phyloP scores from a whole-genome alignment of 1,284 basidiomycete species.

The Ustilago tritici region DNA sequence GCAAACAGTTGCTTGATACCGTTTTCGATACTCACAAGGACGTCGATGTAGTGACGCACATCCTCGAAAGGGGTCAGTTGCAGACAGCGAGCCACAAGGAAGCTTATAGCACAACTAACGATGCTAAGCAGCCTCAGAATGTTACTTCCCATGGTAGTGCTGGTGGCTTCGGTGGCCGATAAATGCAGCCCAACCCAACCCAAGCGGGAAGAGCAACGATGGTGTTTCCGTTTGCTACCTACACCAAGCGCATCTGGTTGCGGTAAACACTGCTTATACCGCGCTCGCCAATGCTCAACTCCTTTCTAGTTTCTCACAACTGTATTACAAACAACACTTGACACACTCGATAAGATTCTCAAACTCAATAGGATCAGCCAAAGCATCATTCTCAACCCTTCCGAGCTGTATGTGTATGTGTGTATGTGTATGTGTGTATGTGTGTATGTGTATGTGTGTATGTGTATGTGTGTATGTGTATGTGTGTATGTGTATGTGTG shows the following conservation, averaged over 20 bases:
- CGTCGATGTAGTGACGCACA: conserved; percentile 64
- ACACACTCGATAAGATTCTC: no score
- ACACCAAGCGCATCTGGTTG: no score
- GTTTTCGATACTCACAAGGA: conserved; percentile 69
- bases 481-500: no score
- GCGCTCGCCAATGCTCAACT: background rate
- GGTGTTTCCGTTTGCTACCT: no score
- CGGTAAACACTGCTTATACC: background rate
- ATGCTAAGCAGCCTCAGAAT: conserved; percentile 50
- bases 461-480: no score
- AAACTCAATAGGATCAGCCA: background rate
- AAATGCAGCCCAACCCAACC: background rate
- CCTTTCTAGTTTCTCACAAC: background rate
- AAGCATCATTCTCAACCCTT: background rate
- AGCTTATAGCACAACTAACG: conserved; percentile 62
- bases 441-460: no score
- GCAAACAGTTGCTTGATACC: conserved; percentile 70
- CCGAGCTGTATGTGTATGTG: background rate
- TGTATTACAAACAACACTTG: conserved; percentile 13
- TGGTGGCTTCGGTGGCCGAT: conserved; percentile 55
- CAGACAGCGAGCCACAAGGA: conserved; percentile 56
- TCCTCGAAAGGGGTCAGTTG: conserved; percentile 68
- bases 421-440: no score
- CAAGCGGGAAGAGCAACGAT: no score
- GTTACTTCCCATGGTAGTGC: conserved; percentile 36